Percentiles rank a stretch among this genome's conserved stretches.
Conservation (phyloP, 495 filamentous ascomycete species). For the Evernia prunastri region DNA sequence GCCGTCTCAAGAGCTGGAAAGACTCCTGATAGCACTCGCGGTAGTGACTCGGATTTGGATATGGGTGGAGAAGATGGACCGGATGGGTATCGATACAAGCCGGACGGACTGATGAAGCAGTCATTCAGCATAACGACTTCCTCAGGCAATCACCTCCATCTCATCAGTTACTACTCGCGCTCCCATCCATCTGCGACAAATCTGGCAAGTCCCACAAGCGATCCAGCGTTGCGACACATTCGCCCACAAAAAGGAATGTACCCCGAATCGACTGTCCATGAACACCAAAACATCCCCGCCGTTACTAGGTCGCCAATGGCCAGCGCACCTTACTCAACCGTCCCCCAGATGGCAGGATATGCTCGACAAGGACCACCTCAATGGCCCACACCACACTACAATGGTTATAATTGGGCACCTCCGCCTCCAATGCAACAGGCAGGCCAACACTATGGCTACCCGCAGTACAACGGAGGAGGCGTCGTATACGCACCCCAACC, state of each 20-base stretch:
- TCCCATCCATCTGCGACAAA: constrained; percentile 58
- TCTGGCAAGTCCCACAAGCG: constrained; percentile 70
- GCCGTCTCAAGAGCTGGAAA: constrained; percentile 55
- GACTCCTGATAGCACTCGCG: constrained; percentile 70
- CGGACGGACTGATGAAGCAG: constrained; percentile 96
- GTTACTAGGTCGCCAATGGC: constrained; percentile 59
- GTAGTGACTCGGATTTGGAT: constrained; percentile 71
- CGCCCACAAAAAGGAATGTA: constrained; percentile 87
- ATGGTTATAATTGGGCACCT: constrained; percentile 53
- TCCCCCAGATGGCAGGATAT: constrained; percentile 47
- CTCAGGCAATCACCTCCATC: constrained; percentile 80
- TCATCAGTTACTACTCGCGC: constrained; percentile 94
- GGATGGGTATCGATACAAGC: constrained; percentile 95
- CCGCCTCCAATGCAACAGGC: constrained; percentile 16
- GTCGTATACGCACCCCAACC: constrained; percentile 15
- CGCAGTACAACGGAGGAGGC: constrained; percentile 16
- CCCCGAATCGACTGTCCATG: constrained; percentile 91
- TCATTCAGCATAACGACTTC: constrained; percentile 98
- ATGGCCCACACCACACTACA: constrained; percentile 39
- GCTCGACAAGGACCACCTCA: constrained; percentile 41
- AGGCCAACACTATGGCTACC: constrained; percentile 23
- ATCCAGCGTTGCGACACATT: constrained; percentile 76
- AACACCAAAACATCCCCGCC: constrained; percentile 61
- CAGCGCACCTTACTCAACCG: constrained; percentile 46
- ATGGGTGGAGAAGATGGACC: constrained; percentile 73